phyloP scores from a whole-genome alignment of 345 rosid species.

The Erucastrum elatum region DNA sequence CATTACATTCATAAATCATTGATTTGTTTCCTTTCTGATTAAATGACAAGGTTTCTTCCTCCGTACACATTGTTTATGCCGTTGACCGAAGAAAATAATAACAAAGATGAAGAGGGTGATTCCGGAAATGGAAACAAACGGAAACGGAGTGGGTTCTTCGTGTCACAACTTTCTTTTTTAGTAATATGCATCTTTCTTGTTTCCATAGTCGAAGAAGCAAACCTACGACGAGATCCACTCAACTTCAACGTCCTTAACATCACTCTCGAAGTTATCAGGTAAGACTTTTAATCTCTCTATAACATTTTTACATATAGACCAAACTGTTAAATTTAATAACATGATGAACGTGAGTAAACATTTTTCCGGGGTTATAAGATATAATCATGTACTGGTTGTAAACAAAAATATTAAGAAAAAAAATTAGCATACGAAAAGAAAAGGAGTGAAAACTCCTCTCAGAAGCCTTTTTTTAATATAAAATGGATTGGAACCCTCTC shows the following conservation, averaged over 20 bases:
- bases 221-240: constrained; percentile 53
- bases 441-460: not conserved
- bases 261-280: constrained; percentile 67
- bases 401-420: not conserved
- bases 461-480: not conserved
- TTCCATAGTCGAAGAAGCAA: constrained; percentile 54
- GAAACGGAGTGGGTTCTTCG: constrained; percentile 11
- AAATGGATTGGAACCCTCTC: not conserved
- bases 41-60: constrained; percentile 55
- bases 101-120: not conserved
- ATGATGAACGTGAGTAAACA: not conserved
- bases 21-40: not conserved
- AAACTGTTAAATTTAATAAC: not conserved
- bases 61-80: constrained; percentile 53
- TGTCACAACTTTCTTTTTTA: constrained; percentile 52
- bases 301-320: not conserved
- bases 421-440: not conserved
- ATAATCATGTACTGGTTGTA: not conserved
- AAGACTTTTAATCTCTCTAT: not conserved
- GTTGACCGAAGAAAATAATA: constrained; percentile 3
- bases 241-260: constrained; percentile 62
- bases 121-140: constrained; percentile 6
- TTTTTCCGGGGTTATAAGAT: not conserved
- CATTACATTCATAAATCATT: not conserved
- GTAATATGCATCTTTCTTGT: constrained; percentile 48